Conservation (phyloP, 2,329 filamentous ascomycete genomes). For the Fusarium sp. region DNA sequence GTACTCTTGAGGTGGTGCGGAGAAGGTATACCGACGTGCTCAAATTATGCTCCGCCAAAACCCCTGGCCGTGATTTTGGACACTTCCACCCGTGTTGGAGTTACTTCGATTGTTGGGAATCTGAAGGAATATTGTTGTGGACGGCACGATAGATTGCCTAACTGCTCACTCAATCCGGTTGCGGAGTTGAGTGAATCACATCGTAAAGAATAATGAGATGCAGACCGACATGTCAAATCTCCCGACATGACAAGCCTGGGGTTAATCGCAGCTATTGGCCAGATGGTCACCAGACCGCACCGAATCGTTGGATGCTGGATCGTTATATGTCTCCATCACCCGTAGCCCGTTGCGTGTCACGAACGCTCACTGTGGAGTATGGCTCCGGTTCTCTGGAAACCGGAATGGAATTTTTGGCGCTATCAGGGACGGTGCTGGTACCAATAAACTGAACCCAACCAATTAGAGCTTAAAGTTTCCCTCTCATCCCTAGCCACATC, state of each 20-base stretch:
- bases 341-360: conserved; percentile 43
- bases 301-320: conserved; percentile 45
- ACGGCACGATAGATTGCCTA: background rate
- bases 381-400: conserved; percentile 53
- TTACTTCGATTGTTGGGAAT: conserved; percentile 11
- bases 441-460: conserved; percentile 38
- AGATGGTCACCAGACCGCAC: conserved; percentile 35
- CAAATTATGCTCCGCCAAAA: conserved; percentile 22
- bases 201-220: conserved; percentile 21
- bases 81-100: background rate
- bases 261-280: conserved; percentile 26
- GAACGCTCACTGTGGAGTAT: conserved; percentile 48
- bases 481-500: conserved; percentile 40
- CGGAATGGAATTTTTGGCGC: conserved; percentile 45
- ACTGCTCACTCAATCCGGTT: conserved; percentile 22
- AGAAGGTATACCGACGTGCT: conserved; percentile 26
- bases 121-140: conserved; percentile 8
- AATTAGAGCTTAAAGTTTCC: conserved; percentile 40
- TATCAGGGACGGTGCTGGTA: conserved; percentile 41
- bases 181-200: conserved; percentile 24
- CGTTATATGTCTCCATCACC: conserved; percentile 33
- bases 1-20: conserved; percentile 18
- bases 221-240: conserved; percentile 33
- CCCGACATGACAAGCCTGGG: conserved; percentile 29
- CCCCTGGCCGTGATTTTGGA: background rate